phyloP scores from a whole-genome alignment of 2,329 filamentous ascomycete genomes.

The Cladosporium sp. region DNA sequence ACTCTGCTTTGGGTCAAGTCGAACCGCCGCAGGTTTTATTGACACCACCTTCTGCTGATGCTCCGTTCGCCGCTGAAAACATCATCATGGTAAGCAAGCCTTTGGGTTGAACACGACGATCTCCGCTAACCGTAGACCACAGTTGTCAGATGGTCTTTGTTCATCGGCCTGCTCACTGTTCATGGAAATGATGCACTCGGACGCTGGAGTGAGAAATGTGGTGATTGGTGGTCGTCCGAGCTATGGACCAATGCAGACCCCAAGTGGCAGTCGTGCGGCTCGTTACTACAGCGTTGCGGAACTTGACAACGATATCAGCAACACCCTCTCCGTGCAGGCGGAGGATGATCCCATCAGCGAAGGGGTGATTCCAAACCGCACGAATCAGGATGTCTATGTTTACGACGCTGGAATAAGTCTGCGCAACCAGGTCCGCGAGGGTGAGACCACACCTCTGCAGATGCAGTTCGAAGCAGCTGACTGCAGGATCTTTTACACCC shows the following conservation, averaged over 20 bases:
- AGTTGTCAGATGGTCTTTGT: constrained; percentile 33
- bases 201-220: constrained; percentile 32
- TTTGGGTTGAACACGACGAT: not conserved
- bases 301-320: constrained; percentile 11
- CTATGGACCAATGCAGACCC: constrained; percentile 32
- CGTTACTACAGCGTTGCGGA: constrained; percentile 4
- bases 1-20: not conserved
- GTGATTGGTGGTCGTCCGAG: constrained; percentile 31
- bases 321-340: not conserved
- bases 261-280: constrained; percentile 12
- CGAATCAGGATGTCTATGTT: constrained; percentile 20
- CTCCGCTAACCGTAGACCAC: not conserved
- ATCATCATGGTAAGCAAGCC: not conserved
- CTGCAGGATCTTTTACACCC: constrained; percentile 42
- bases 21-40: not conserved
- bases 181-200: constrained; percentile 33
- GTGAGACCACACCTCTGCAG: constrained; percentile 37
- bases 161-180: constrained; percentile 33
- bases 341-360: constrained; percentile 29
- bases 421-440: constrained; percentile 40
- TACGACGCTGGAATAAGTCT: constrained; percentile 37
- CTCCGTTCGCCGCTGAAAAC: not conserved
- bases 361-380: not conserved
- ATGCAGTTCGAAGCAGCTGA: constrained; percentile 30
- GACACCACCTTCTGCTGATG: not conserved